Evolutionary conservation across 2,329 filamentous ascomycete genomes (phyloP).

Genomic region (Trichoderma sp.): DNA sequence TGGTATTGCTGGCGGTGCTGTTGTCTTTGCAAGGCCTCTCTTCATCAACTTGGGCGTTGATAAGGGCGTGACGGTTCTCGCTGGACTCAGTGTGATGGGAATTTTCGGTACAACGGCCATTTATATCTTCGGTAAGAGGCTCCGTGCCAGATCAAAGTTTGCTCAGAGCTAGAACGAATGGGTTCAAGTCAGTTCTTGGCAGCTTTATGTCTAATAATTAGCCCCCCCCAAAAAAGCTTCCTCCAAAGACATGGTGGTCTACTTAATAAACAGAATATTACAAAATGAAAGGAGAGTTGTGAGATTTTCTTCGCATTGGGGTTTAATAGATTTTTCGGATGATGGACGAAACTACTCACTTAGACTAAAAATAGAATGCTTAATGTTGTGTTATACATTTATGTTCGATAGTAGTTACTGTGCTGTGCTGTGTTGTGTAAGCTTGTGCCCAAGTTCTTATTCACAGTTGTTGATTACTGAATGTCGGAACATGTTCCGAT

Average conservation of each 20-base stretch:
- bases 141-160: slow-evolving; percentile 17
- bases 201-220: not conserved
- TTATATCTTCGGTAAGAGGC: slow-evolving; percentile 16
- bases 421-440: not conserved
- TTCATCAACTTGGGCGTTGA: slow-evolving; percentile 23
- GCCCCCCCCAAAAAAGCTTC: no score
- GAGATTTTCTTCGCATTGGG: not conserved
- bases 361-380: not conserved
- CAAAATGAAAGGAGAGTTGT: not conserved
- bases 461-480: not conserved
- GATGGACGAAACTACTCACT: not conserved
- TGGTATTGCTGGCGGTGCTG: slow-evolving; percentile 17
- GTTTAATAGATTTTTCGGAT: not conserved
- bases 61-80: slow-evolving; percentile 23
- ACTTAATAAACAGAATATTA: not conserved
- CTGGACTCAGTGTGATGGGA: slow-evolving; percentile 20
- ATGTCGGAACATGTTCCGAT: not conserved
- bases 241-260: not conserved
- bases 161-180: not conserved
- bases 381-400: not conserved
- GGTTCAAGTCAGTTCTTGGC: not conserved
- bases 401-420: not conserved
- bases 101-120: slow-evolving; percentile 19
- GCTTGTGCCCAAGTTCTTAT: not conserved
- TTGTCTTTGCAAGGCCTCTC: slow-evolving; percentile 22